Base-by-base conservation (phyloP, 306 rosid species). In the Abrus pulchellus region DNA sequence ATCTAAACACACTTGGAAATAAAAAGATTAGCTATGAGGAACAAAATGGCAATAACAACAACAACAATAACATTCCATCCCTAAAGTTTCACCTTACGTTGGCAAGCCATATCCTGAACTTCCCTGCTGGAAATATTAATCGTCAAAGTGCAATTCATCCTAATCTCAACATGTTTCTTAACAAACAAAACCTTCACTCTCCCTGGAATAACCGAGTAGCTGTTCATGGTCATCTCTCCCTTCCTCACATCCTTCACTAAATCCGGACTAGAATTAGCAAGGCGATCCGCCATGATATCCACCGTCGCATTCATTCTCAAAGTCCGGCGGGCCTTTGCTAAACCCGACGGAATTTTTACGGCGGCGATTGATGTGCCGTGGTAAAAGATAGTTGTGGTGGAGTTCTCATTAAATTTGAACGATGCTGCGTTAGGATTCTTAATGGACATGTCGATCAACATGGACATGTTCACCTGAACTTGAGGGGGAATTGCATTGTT, bases 351-450 rank as follows among this genome's bases (percentile, higher is more conserved):
- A 1, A 82, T 89, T 10, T 27, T 43, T 1, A 84, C 97, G 61
- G 83, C 92, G 2, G 88, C 97, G 6, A 81, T 85, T 56, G 70
- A 20, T 7, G 11, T 29, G 20, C 83, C 90, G 0, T 82, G 78
- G 45, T 87, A 89, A 38, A 74, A 85, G 28, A 91, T 1, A 0
- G 84, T 27, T 27, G 94, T 89, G 67, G 89, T 86, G 6, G 92
- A 85, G 84, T 90, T 90, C 48, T 38, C 82, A 20, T 20, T 20
- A 29, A 87, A 82, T 65, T 50, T 85, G 54, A 92, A 90, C 7
- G 90, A 81, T 9, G 86, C 90, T 7, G 68, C 71, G 80, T 92
- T 92, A 3, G 92, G 89, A 43, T 86, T 92, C 54, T 89, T 85
- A 7, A 92, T 85, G 0, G 93, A 87, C 74, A 90, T 88, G 43